A percentile compares a stretch with the other conserved stretches of the same genome.
Evolutionary conservation across 352 stramenopile genomes (phyloP).

Genomic region (Thalassiosira exigua): DNA sequence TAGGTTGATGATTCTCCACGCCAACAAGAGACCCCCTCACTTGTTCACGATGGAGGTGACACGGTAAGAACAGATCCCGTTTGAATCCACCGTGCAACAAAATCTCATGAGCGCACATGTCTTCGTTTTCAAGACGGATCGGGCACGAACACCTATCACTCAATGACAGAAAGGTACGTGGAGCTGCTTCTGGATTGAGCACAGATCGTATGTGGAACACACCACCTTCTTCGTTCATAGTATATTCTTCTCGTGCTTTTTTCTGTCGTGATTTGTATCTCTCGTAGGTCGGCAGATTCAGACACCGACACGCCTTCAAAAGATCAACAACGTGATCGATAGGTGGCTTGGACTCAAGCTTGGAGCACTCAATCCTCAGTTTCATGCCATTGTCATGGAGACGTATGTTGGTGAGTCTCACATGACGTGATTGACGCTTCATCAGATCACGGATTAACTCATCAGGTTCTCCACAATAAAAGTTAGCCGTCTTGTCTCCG

Average conservation of each 20-base stretch:
- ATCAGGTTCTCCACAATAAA: not conserved
- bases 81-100: not conserved
- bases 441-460: not conserved
- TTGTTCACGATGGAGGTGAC: not conserved
- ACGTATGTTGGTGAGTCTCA: not conserved
- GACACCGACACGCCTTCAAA: not conserved
- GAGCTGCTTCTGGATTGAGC: not conserved
- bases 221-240: not conserved
- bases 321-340: not conserved
- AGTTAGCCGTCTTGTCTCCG: slow-evolving; percentile 18
- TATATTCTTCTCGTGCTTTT: not conserved
- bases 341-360: not conserved
- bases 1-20: not conserved
- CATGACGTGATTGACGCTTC: not conserved
- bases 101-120: not conserved
- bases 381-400: not conserved
- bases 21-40: not conserved
- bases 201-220: not conserved
- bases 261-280: not conserved
- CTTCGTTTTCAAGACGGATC: not conserved
- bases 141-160: not conserved
- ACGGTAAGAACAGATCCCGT: not conserved
- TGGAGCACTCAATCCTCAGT: not conserved
- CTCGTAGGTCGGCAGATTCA: not conserved
- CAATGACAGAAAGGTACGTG: not conserved